phyloP scores from a whole-genome alignment of 148 eudicot species.

The Heliamphora exappendiculata region DNA sequence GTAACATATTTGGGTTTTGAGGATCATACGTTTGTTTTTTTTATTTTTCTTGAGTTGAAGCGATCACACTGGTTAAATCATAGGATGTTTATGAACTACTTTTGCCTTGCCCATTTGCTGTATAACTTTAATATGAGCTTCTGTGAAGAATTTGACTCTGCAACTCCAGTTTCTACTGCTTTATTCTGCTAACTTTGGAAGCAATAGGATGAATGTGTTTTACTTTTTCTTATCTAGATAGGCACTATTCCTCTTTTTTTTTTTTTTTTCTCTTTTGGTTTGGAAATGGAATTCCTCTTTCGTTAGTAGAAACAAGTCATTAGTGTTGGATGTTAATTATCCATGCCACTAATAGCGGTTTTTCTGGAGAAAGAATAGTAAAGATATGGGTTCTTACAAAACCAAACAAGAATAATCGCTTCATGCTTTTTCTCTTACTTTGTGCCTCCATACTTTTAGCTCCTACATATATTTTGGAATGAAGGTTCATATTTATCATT shows the following conservation, averaged over 20 bases:
- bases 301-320: neutral
- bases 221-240: neutral
- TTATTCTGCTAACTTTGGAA: neutral
- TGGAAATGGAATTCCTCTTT: neutral
- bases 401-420: neutral
- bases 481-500: neutral
- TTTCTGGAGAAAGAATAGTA: neutral
- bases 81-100: neutral
- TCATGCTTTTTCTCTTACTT: neutral
- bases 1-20: conserved; percentile 1
- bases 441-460: neutral
- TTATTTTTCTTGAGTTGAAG: too few species aligned
- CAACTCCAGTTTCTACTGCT: neutral
- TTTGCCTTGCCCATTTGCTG: neutral
- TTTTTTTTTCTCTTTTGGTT: neutral
- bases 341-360: neutral
- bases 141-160: neutral
- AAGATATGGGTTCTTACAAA: neutral
- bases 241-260: neutral
- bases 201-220: neutral
- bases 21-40: neutral
- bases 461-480: neutral
- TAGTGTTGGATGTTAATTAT: neutral
- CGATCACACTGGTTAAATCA: too few species aligned
- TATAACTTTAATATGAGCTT: neutral